Evolutionary conservation across 2,329 filamentous ascomycete genomes (phyloP), one percentile per base, ranked within the genome.

Genomic region (Calonectria naviculata): DNA sequence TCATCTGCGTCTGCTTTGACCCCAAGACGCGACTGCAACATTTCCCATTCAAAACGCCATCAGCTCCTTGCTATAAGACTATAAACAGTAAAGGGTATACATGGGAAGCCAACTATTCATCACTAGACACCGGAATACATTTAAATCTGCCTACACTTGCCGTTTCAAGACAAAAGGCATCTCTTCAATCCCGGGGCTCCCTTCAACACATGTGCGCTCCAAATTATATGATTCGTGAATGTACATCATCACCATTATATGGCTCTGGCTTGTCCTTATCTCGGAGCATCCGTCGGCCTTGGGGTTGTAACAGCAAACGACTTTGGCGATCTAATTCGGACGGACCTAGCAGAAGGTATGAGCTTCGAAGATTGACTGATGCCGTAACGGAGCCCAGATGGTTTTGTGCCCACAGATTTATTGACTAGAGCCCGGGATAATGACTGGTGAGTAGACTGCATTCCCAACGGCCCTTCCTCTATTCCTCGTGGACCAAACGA

Each of bases 271-370:
- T 28, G 38, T 9, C 68, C 56, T 15, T n/a, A 17, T 38, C 65
- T 72, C 46, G 67, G 12, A 26, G 64, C 67, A 36, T 66, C 65
- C n/a, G 49, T 21, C 28, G 68, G 46, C 7, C 38, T 63, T 52
- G 67, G 67, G 46, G 71, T 72, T 31, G 72, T 70, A 52, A 64
- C 52, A 12, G 71, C 73, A 31, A 76, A 73, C 36, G 66, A 63
- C 49, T 68, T 74, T 4, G 77, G 77, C n/a, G 77, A 78, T 31
- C 75, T 74, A 26, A 78, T 73, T 49, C 74, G 77, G 28, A 78
- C 77, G 52, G 76, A 78, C 65, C 76, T 76, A 36, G 71, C 71
- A 19, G 71, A 71, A 42, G 75, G 68, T 9, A 67, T 70, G 10
- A 68, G 56, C 19, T 58, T 72, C 0, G 47, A 54, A 13, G 65